phyloP scores from a whole-genome alignment of 108 stramenopile species.

The Schizochytrium sp. region DNA sequence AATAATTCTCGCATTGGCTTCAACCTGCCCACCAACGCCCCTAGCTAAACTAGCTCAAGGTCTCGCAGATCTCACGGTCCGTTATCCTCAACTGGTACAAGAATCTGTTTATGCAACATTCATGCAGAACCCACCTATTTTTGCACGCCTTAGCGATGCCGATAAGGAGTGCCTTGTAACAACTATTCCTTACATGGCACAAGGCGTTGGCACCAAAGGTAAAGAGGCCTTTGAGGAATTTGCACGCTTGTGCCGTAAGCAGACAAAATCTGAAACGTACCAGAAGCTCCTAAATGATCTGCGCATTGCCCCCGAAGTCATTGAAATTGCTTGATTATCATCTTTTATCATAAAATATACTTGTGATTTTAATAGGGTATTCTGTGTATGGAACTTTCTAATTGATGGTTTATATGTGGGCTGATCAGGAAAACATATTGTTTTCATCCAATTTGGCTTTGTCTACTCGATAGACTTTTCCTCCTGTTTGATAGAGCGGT shows the following conservation, averaged over 20 bases:
- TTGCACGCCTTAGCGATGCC: background rate
- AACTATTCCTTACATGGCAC: slow-evolving; percentile 6
- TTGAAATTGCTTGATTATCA: slow-evolving; percentile 27
- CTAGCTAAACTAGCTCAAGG: background rate
- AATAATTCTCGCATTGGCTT: background rate
- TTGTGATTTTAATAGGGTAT: background rate
- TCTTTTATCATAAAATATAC: background rate
- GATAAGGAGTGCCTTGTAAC: slow-evolving; percentile 40
- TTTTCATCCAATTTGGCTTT: too few species aligned
- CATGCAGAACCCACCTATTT: background rate
- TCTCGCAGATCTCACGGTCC: background rate
- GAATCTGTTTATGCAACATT: background rate
- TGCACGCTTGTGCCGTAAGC: background rate
- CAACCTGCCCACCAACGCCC: background rate
- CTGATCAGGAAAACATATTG: too few species aligned
- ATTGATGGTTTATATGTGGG: too few species aligned
- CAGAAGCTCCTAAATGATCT: background rate
- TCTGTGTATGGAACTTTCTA: too few species aligned
- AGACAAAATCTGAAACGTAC: background rate
- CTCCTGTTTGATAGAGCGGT: too few species aligned
- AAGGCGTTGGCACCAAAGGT: background rate
- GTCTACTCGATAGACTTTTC: too few species aligned
- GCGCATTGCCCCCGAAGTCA: background rate
- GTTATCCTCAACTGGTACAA: slow-evolving; percentile 20
- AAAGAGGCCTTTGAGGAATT: slow-evolving; percentile 1